Conservation (phyloP, 1,139 yeast genomes). For the Diutina rugosa region DNA sequence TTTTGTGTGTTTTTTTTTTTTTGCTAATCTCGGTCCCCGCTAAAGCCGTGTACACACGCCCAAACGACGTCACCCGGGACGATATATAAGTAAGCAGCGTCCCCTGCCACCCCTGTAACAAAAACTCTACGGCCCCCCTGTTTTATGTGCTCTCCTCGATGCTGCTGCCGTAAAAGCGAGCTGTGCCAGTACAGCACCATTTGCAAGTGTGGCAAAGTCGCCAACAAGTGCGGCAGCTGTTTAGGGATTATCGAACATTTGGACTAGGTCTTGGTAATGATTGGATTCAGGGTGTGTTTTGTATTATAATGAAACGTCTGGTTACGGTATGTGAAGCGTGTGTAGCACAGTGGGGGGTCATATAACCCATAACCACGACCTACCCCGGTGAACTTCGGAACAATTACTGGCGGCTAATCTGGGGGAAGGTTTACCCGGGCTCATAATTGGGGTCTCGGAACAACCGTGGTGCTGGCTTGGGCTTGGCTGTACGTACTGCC, state of each 20-base stretch:
- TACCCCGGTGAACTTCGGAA: background rate
- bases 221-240: slow-evolving; percentile 2
- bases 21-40: too few relatives aligned
- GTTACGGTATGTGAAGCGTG: background rate
- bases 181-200: slow-evolving; percentile 2
- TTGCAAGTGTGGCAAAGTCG: slow-evolving; percentile 2
- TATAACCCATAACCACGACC: background rate
- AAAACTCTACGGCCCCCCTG: background rate
- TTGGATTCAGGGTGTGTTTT: background rate
- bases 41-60: too few relatives aligned
- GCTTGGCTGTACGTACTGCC: background rate
- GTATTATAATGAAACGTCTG: background rate
- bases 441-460: background rate
- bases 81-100: background rate
- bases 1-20: too few relatives aligned
- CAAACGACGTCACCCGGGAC: too few relatives aligned
- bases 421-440: background rate
- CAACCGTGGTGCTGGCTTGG: too few relatives aligned
- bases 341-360: background rate
- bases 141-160: slow-evolving; percentile 1
- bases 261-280: background rate
- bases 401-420: background rate
- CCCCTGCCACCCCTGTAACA: background rate
- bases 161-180: background rate
- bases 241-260: slow-evolving; percentile 1